Conservation (phyloP, 2,329 filamentous ascomycete species). For the Stagonosporopsis vannaccii region DNA sequence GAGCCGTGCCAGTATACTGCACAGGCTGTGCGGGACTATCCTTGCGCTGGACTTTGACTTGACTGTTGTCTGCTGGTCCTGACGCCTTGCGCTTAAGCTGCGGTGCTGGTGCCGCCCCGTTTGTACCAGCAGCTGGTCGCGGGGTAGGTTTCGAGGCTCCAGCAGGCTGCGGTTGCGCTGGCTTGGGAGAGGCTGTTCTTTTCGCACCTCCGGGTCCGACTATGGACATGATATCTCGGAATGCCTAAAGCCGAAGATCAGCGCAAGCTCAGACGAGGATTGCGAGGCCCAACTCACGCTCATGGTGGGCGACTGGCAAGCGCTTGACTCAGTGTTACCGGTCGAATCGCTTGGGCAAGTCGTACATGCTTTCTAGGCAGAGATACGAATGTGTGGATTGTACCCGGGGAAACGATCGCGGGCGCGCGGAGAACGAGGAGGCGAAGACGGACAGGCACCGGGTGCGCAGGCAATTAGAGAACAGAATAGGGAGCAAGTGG, state of each 20-base stretch:
- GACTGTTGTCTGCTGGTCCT: conserved; percentile 38
- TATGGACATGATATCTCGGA: conserved; percentile 49
- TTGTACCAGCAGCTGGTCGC: conserved; percentile 36
- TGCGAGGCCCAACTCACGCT: conserved; percentile 42
- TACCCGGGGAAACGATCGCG: conserved; percentile 20
- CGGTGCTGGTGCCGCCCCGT: conserved; percentile 44
- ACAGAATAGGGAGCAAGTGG: conserved; percentile 28
- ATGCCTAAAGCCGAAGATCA: conserved; percentile 30
- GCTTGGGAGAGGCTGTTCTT: conserved; percentile 34
- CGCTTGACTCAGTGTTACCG: conserved; percentile 49
- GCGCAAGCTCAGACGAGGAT: conserved; percentile 23
- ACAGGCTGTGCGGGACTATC: conserved; percentile 35
- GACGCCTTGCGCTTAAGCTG: conserved; percentile 53
- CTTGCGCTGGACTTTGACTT: conserved; percentile 45
- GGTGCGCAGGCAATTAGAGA: conserved; percentile 28
- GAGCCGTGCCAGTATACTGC: conserved; percentile 36
- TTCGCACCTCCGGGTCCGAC: conserved; percentile 43
- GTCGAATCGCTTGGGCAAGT: conserved; percentile 44
- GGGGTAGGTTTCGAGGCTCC: conserved; percentile 43
- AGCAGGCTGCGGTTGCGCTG: conserved; percentile 30
- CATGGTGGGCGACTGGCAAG: conserved; percentile 44
- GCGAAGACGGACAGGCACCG: conserved; percentile 25
- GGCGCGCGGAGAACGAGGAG: conserved; percentile 24
- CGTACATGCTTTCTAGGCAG: conserved; percentile 44
- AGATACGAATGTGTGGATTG: conserved; percentile 13